Base-by-base conservation (phyloP, 805 yeast genomes). In the Myxozyma mucilagina region DNA sequence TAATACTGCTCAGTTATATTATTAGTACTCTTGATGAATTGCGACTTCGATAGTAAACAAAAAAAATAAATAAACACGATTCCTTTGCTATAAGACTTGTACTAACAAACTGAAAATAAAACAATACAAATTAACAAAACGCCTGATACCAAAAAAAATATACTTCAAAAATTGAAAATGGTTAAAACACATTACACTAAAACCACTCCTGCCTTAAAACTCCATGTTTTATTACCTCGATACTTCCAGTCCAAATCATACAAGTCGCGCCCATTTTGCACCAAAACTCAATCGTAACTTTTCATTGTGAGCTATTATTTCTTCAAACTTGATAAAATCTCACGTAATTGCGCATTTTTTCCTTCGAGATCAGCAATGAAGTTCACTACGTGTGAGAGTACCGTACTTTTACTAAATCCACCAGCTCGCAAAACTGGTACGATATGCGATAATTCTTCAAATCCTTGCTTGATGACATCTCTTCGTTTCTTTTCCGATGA, bases 401-500 rank as follows among this genome's bases (percentile, higher is more conserved):
- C 59, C 5, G 64, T 60, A 45, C 60, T 55, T 41, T 66, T 65
- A 44, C 63, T 59, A 57, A 61, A 63, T 20, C 68, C 68, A 20
- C 60, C 63, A 3, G 65, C 59, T n/a, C 67, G 53, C 41, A 67
- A 39, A 7, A 55, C 68, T 6, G 80, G 80, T 13, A 77, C 75
- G 53, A 77, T 63, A 9, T 63, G 55, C 52, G 75, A 70, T 68
- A 78, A 66, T 50, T 71, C 73, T n/a, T 72, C 72, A 61, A 76
- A 76, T 42, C 73, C 71, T 45, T 65, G 68, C 65, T 75, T 76
- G 64, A 78, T 78, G 38, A 64, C 61, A 57, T 75, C 77, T 4
- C 80, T 70, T 1, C 80, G 72, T 34, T 74, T 70, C 67, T 77
- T 74, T 56, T 78, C 80, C 47, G 75, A 72, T 20, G 70, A 67